Evolutionary conservation across 345 rosid species (phyloP).

Genomic region (Pugionium cornutum): DNA sequence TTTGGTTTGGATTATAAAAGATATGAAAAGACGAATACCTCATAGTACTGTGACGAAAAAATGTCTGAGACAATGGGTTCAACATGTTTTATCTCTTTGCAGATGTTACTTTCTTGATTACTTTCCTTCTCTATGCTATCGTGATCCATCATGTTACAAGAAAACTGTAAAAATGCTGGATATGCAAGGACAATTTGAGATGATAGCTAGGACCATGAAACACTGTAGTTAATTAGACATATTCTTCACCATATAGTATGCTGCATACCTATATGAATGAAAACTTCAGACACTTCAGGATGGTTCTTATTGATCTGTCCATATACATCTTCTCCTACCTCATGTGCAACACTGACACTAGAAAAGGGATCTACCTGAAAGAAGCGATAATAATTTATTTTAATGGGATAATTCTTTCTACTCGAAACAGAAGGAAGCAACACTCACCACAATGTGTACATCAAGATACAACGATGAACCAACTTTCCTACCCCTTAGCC

Average conservation of each 20-base stretch:
- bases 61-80: constrained; percentile 48
- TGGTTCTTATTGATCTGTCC: constrained; percentile 61
- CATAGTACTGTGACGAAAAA: constrained; percentile 50
- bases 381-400: constrained; percentile 16
- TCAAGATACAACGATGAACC: constrained; percentile 88
- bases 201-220: constrained; percentile 5
- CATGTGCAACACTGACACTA: constrained; percentile 91
- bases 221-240: constrained; percentile 8
- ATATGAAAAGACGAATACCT: constrained; percentile 46
- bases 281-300: constrained; percentile 82
- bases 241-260: constrained; percentile 16
- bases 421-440: constrained; percentile 13
- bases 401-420: constrained; percentile 12
- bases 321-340: constrained; percentile 80
- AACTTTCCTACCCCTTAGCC: constrained; percentile 92
- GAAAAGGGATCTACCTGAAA: constrained; percentile 83
- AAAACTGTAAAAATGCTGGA: constrained; percentile 57
- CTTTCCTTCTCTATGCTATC: constrained; percentile 34
- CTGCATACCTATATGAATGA: constrained; percentile 85
- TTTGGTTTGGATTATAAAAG: background rate
- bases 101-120: constrained; percentile 33
- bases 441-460: constrained; percentile 86
- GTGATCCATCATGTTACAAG: constrained; percentile 39
- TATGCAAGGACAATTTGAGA: constrained; percentile 47
- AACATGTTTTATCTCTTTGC: constrained; percentile 49